Evolutionary conservation across 2,329 filamentous ascomycete genomes (phyloP), one percentile per base, ranked within the genome.

Genomic region (Cladophialophora psammophila): DNA sequence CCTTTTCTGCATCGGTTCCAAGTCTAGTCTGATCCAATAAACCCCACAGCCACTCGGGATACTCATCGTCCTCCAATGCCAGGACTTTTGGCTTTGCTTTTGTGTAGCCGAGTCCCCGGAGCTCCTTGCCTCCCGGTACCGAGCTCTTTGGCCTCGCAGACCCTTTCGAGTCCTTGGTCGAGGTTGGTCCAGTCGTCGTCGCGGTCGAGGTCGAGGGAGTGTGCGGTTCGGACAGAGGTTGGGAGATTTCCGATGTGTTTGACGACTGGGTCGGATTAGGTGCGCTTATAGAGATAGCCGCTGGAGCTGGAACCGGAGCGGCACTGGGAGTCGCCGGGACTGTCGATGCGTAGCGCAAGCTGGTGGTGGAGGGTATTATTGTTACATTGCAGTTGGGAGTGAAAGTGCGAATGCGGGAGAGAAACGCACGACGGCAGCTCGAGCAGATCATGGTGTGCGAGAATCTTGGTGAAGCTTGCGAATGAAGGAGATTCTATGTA

Each of bases 31-130:
- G 74, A 59, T 80, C 79, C 65, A 82, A 69, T 65, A 83, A 72
- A 4, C 71, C 75, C 81, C 81, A 83, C 61, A 83, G 68, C 81
- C 81, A 83, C 13, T 81, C 78, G 13, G 81, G 81, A 69, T 83
- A 83, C 69, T 83, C 81, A 50, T 77, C 75, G 69, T 83, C 81
- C 63, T 83, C 81, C 73, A 78, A 68, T 12, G 81, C 81, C 59
- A 81, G 61, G 31, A 82, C 68, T 42, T 81, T 78, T 6, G 80
- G 77, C 67, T 82, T 80, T 71, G 81, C 81, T 72, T 83, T 83
- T 64, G 80, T 78, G 72, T 83, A 83, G 66, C 81, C 81, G 53
- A 83, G 74, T 12, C 80, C 80, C 31, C 75, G 74, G 66, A 83
- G 60, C 65, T 75, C 76, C 5, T 77, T 78, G 10, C 81, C 81